These are phyloP conservation scores for Gynostemma pentaphyllum DNA, from an alignment of 306 rosid species.

Conservation along the genomic window DNA sequence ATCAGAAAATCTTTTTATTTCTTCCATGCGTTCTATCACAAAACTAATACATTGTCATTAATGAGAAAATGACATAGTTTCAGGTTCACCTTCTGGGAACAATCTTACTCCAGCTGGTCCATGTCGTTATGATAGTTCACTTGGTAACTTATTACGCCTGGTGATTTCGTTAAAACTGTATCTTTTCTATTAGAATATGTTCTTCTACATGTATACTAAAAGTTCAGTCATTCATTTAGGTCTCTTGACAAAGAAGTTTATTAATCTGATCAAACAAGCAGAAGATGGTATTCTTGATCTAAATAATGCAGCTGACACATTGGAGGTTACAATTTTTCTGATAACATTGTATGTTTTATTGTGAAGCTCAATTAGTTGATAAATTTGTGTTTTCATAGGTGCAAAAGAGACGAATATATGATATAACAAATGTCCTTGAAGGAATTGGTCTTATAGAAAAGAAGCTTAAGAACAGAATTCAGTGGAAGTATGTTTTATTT, in stretches of 20 bases:
- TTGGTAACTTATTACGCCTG: slow-evolving; percentile 41
- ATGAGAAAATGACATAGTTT: slow-evolving; percentile 14
- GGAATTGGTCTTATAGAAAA: slow-evolving; percentile 99
- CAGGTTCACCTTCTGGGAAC: slow-evolving; percentile 85
- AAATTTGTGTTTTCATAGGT: slow-evolving; percentile 43
- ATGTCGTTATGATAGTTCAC: slow-evolving; percentile 97
- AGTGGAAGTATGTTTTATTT: slow-evolving; percentile 73
- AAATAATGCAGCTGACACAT: slow-evolving; percentile 89
- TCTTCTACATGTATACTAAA: no score
- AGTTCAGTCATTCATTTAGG: slow-evolving; percentile 32
- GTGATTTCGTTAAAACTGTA: not conserved
- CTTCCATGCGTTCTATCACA: not conserved
- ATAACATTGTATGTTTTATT: slow-evolving; percentile 14
- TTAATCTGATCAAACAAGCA: slow-evolving; percentile 84
- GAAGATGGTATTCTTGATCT: slow-evolving; percentile 68
- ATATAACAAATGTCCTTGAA: slow-evolving; percentile 96
- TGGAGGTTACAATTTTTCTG: slow-evolving; percentile 51
- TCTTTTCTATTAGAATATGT: not conserved
- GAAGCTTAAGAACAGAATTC: slow-evolving; percentile 94
- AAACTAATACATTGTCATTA: not conserved
- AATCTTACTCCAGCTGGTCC: slow-evolving; percentile 89
- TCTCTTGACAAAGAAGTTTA: slow-evolving; percentile 86
- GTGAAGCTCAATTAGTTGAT: slow-evolving; percentile 17
- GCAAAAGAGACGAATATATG: slow-evolving; percentile 95
- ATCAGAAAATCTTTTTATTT: not conserved